phyloP scores from a whole-genome alignment of 805 yeast species.

The Debaryomyces prosopidis region DNA sequence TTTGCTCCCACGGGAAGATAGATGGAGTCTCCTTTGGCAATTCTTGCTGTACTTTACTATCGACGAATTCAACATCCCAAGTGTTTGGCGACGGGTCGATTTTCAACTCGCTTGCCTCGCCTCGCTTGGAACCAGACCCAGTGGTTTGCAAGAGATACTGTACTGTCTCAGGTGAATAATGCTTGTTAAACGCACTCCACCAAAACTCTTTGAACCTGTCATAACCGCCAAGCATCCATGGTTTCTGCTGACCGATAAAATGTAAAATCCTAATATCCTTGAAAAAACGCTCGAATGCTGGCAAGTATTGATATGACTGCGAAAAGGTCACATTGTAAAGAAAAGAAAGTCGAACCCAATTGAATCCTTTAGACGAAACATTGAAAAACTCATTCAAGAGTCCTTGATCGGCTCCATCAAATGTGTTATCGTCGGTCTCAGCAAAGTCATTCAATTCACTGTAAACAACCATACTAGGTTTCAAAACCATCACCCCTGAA shows the following conservation, averaged over 20 bases:
- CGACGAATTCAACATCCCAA: conserved; percentile 19
- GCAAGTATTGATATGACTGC: conserved; percentile 65
- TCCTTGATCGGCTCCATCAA: conserved; percentile 95
- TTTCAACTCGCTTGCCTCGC: conserved; percentile 23
- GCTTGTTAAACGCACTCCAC: conserved; percentile 29
- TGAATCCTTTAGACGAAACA: conserved; percentile 12
- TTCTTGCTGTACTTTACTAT: not conserved
- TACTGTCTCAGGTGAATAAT: conserved; percentile 14
- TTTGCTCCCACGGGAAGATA: conserved; percentile 33
- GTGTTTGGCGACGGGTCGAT: conserved; percentile 18
- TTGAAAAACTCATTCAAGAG: conserved; percentile 74
- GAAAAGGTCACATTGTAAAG: conserved; percentile 77
- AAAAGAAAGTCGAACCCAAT: conserved; percentile 79
- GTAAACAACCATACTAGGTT: conserved; percentile 50
- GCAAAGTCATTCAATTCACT: conserved; percentile 36
- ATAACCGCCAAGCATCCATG: conserved; percentile 24
- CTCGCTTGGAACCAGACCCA: conserved; percentile 2
- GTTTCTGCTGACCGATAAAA: conserved; percentile 33
- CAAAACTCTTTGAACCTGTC: conserved; percentile 25
- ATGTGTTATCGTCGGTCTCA: conserved; percentile 30
- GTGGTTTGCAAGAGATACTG: not conserved
- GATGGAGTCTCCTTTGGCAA: conserved; percentile 6
- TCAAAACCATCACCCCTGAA: conserved; percentile 68
- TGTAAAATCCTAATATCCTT: conserved; percentile 30
- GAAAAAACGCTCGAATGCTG: conserved; percentile 53